Base-by-base conservation (phyloP, 371 early-diverging fungal species). In the Lichtheimia corymbifera region DNA sequence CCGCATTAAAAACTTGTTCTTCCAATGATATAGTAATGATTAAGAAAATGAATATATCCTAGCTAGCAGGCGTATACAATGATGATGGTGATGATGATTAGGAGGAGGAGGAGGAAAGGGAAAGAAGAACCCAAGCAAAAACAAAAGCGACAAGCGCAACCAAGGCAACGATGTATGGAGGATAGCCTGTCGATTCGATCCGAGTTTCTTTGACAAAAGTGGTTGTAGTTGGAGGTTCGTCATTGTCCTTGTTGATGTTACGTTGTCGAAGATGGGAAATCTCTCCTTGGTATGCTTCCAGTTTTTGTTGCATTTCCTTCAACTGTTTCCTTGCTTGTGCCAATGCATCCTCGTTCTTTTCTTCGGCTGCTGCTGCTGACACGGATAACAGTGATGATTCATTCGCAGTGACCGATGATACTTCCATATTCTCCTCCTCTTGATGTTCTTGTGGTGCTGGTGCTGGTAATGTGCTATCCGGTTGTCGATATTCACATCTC, bases 401-500 rank as follows among this genome's bases (percentile, higher is more conserved):
- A 18, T 47, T 15, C 11, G 47, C 47, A 14, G 47, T 22, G 47
- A 5, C 6, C n/a, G 47, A n/a, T n/a, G 47, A 47, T 17, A 18
- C 47, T n/a, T 22, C 47, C 47, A n/a, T 5, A 47, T 11, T 22
- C 7, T 47, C 22, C 14, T 18, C n/a, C 2, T 47, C 47, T 47
- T 22, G 22, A 1, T 47, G 18, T 47, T 47, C 11, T 11, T 7
- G 6, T 47, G 14, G 1, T 5, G 18, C 1, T 47, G 14, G 1
- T 5, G 18, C 1, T 22, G 22, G 11, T 22, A 11, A 2, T 17
- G 2, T 35, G 11, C 2, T 11, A 9, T 35, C 6, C 7, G 47
- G 47, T 47, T 47, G 47, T 22, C 47, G 47, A 22, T 47, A 47
- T 22, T 47, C 45, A 28, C 87, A 87, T 42, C 82, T 84, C 30